These are phyloP conservation scores for Syzygium grande DNA, from an alignment of 345 rosid species.

Conservation along the genomic window DNA sequence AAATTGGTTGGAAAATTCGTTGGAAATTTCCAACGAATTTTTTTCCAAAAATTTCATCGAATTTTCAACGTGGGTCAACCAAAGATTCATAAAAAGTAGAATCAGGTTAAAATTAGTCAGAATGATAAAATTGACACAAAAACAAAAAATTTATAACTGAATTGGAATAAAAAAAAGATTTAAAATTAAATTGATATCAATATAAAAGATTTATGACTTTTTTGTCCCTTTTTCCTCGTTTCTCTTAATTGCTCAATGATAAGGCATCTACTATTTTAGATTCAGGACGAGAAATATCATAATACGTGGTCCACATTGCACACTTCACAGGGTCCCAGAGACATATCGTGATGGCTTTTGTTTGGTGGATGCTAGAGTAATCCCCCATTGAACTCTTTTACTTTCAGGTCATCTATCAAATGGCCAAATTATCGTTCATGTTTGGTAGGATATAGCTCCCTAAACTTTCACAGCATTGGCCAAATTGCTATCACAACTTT, in stretches of 20 bases:
- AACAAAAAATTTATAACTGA: too few relatives aligned
- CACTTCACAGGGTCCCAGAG: neutral
- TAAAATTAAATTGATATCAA: too few relatives aligned
- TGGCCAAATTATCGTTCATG: neutral
- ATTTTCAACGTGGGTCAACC: too few relatives aligned
- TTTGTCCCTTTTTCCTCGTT: neutral
- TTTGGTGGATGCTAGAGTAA: neutral
- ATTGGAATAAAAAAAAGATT: too few relatives aligned
- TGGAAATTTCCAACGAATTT: too few relatives aligned
- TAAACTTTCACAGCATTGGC: neutral
- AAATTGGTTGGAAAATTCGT: too few relatives aligned
- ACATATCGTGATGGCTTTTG: neutral
- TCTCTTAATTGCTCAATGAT: neutral
- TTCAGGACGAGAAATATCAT: neutral
- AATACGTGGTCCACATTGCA: neutral
- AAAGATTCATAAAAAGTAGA: too few relatives aligned
- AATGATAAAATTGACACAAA: too few relatives aligned
- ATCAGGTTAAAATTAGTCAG: too few relatives aligned
- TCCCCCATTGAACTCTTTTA: neutral
- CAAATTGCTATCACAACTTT: neutral
- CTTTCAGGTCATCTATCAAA: neutral
- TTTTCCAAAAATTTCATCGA: too few relatives aligned
- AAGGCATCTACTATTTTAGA: neutral
- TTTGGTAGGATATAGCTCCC: neutral
- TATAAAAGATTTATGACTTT: too few relatives aligned